Base-by-base conservation (phyloP, 2,329 filamentous ascomycete species). In the Hortaea werneckii region DNA sequence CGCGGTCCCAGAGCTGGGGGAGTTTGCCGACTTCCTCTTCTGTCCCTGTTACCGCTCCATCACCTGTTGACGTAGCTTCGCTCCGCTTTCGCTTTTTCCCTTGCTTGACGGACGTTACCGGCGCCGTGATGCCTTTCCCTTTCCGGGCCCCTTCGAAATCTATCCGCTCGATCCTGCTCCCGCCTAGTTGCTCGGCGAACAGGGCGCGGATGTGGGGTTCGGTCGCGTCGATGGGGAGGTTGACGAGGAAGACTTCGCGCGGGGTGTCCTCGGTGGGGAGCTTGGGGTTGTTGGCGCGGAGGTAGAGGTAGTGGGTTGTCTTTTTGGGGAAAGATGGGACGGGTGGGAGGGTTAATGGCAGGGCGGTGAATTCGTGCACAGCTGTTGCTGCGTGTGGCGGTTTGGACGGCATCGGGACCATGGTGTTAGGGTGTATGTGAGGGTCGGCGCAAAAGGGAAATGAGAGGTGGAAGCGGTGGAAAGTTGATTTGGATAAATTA, bases 221-320 rank as follows among this genome's bases (percentile, higher is more conserved):
- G 4, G 87, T 94, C 48, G 87, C 82, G 61, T 95, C 89, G 51
- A 83, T 74, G 5, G 92, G 92, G 1, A 94, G 70, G 59, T 98
- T 96, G 52, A 89, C 85, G n/a, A 94, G 63, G 67, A 95, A 98
- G 12, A 98, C 75, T 50, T 85, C 88, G 56, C 89, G 82, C 11
- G 79, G 71, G 56, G 90, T 84, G 64, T 85, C 77, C 45, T 77
- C 73, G 6, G 83, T 84, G 10, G 85, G 80, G 37, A 85, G 76
- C 67, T 84, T 87, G 50, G 90, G 88, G 40, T 82, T 76, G 66
- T 96, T 89, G 45, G 80, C 80, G 54, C 87, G 86, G 45, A 96
- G 69, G 69, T 95, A 95, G 58, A 96, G 72, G 67, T 89, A 87
- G 69, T 96, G 92, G 42, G 78, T 79, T 47, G 80, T 75, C 38